Percentiles rank a stretch among this genome's conserved stretches.
Conservation (phyloP, 2,329 filamentous ascomycete species). For the Trichoderma sp. region DNA sequence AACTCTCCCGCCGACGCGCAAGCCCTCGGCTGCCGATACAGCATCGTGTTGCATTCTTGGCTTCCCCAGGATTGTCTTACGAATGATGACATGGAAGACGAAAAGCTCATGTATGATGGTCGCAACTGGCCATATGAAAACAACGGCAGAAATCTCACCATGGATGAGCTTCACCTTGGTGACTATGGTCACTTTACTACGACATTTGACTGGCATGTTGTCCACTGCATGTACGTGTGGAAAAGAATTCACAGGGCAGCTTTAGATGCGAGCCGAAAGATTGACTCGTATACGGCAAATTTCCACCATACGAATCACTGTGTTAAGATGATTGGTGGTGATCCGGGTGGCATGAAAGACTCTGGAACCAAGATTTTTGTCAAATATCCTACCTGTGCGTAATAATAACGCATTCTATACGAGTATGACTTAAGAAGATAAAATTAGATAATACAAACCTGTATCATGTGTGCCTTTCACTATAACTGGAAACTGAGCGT, state of each 20-base stretch:
- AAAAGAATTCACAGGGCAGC: constrained; percentile 28
- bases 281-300: constrained; percentile 29
- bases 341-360: constrained; percentile 21
- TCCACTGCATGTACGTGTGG: constrained; percentile 28
- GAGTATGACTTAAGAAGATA: neutral
- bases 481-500: neutral
- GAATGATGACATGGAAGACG: constrained; percentile 28
- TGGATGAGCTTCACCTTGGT: constrained; percentile 24
- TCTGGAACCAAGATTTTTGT: constrained; percentile 28
- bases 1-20: constrained; percentile 25
- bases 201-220: constrained; percentile 28
- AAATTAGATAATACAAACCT: neutral
- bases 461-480: neutral
- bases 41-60: constrained; percentile 29
- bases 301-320: constrained; percentile 28
- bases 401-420: too few relatives aligned
- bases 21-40: constrained; percentile 23
- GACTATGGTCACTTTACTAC: constrained; percentile 26
- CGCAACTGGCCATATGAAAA: constrained; percentile 24
- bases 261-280: constrained; percentile 22
- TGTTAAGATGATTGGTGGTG: constrained; percentile 26
- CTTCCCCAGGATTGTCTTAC: constrained; percentile 27
- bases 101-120: constrained; percentile 27
- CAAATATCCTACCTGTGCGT: constrained; percentile 26
- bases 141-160: constrained; percentile 23